These are phyloP conservation scores for Tephrocybe sp. DNA, from an alignment of 768 basidiomycete species.

Conservation along the genomic window DNA sequence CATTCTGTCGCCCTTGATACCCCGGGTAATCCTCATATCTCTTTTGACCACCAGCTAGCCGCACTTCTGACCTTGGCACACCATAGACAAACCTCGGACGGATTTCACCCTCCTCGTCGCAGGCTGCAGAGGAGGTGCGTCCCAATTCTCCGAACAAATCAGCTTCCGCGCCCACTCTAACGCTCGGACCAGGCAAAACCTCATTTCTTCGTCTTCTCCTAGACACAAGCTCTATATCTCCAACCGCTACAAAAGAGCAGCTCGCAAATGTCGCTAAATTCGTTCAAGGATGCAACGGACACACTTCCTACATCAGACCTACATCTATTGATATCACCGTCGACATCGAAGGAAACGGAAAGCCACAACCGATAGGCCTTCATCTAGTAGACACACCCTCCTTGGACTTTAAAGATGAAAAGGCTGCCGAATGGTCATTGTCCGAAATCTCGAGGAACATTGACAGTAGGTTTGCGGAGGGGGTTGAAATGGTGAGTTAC, in stretches of 20 bases:
- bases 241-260: slow-evolving; percentile 66
- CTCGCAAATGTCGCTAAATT: slow-evolving; percentile 79
- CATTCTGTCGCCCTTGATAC: slow-evolving; percentile 26
- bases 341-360: slow-evolving; percentile 45
- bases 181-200: slow-evolving; percentile 68
- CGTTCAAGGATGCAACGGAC: slow-evolving; percentile 69
- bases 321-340: slow-evolving; percentile 71
- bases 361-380: slow-evolving; percentile 53
- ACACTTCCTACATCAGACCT: slow-evolving; percentile 69
- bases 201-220: slow-evolving; percentile 83
- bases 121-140: slow-evolving; percentile 68
- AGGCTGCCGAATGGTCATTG: slow-evolving; percentile 59
- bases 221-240: slow-evolving; percentile 72
- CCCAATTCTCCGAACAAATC: slow-evolving; percentile 12
- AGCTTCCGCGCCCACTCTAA: slow-evolving; percentile 18
- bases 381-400: slow-evolving; percentile 82
- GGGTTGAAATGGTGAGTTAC: slow-evolving; percentile 70
- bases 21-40: slow-evolving; percentile 32
- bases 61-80: slow-evolving; percentile 17
- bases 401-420: slow-evolving; percentile 68
- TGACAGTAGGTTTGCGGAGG: slow-evolving; percentile 71
- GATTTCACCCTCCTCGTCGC: slow-evolving; percentile 75
- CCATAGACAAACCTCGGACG: slow-evolving; percentile 33
- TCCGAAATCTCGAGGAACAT: slow-evolving; percentile 69
- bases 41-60: slow-evolving; percentile 14